Evolutionary conservation across 306 rosid genomes (phyloP).

Genomic region (Datisca glomerata): DNA sequence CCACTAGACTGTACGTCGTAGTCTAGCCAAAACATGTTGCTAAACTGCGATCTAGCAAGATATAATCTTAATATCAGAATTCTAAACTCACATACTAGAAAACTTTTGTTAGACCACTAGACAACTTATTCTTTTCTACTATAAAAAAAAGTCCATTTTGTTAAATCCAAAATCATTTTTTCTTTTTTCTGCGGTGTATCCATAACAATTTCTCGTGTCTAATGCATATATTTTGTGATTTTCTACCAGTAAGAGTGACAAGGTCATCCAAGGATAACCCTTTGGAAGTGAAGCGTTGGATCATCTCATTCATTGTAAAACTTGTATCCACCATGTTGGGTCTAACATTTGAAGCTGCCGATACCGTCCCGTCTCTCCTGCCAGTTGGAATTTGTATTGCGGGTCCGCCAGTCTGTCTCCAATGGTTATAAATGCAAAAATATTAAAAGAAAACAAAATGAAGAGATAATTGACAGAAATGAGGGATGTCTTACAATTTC

Average conservation of each 20-base stretch:
- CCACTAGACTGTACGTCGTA: neutral
- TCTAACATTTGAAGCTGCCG: slow-evolving; percentile 68
- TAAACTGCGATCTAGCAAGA: too few relatives aligned
- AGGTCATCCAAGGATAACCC: slow-evolving; percentile 78
- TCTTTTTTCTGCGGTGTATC: too few relatives aligned
- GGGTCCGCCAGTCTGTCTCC: slow-evolving; percentile 72
- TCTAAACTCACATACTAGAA: too few relatives aligned
- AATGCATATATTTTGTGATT: too few relatives aligned
- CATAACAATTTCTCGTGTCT: too few relatives aligned
- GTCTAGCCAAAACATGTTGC: too few relatives aligned
- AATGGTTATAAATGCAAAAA: slow-evolving; percentile 3
- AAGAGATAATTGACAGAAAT: slow-evolving; percentile 2
- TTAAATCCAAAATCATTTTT: too few relatives aligned
- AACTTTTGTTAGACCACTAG: too few relatives aligned
- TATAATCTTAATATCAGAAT: too few relatives aligned
- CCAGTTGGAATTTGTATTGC: slow-evolving; percentile 58
- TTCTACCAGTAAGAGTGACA: slow-evolving; percentile 61
- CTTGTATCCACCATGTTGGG: slow-evolving; percentile 78
- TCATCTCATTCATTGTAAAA: slow-evolving; percentile 72
- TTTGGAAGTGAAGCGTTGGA: slow-evolving; percentile 46
- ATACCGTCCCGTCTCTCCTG: slow-evolving; percentile 69
- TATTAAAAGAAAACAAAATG: slow-evolving; percentile 2
- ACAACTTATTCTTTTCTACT: too few relatives aligned
- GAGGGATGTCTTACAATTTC: slow-evolving; percentile 42
- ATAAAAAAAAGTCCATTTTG: too few relatives aligned